Evolutionary conservation across 139 green algal species (phyloP).

Genomic region (Trebouxia sp.): DNA sequence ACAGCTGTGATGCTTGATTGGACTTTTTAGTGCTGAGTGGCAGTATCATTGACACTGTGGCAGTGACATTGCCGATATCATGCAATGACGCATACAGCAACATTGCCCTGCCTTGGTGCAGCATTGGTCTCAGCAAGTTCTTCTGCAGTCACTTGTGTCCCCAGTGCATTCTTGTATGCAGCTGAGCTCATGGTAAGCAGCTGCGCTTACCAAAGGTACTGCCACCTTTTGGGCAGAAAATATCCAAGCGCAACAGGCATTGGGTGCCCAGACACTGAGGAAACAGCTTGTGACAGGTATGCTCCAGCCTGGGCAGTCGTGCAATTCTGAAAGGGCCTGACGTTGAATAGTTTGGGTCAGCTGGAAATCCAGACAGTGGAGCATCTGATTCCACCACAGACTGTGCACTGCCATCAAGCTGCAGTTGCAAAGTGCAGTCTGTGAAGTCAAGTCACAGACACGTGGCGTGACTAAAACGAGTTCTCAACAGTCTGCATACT

Average conservation of each 20-base stretch:
- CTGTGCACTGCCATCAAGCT: neutral
- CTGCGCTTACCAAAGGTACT: neutral
- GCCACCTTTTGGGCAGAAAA: slow-evolving; percentile 66
- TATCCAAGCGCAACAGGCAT: slow-evolving; percentile 67
- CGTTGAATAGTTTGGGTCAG: slow-evolving; percentile 38
- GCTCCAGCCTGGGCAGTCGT: slow-evolving; percentile 75
- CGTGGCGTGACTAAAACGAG: no score
- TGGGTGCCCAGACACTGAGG: slow-evolving; percentile 62
- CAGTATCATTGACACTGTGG: no score
- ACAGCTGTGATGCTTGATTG: no score
- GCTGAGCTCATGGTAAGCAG: no score
- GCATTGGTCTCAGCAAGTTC: no score
- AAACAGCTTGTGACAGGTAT: slow-evolving; percentile 77
- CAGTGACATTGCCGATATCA: no score
- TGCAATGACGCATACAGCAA: no score
- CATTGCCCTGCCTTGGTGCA: no score
- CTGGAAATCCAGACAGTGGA: neutral
- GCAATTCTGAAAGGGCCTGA: slow-evolving; percentile 49
- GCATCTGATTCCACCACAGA: neutral
- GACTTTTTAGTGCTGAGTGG: no score
- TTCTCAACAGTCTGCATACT: neutral
- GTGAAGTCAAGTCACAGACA: neutral
- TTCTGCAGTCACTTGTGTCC: no score
- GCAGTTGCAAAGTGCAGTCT: neutral
- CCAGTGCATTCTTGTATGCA: no score